A percentile compares a stretch with the other conserved stretches of the same genome.
Conservation (phyloP, 345 rosid genomes). For the Salix brachista region DNA sequence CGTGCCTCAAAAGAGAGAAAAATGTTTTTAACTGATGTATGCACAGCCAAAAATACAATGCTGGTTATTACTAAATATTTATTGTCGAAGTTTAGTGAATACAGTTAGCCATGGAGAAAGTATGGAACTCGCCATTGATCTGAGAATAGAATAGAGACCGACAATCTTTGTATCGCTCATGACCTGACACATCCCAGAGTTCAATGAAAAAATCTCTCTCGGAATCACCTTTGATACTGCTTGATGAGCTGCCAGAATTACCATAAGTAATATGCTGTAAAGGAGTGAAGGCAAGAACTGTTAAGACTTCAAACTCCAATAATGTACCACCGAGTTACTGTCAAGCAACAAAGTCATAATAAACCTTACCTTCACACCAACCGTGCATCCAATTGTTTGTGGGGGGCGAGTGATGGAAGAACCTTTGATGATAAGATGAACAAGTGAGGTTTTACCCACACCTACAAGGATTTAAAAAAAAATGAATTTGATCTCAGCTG, state of each 20-base stretch:
- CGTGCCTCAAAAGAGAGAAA: neutral
- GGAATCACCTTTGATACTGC: conserved; percentile 77
- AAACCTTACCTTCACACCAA: conserved; percentile 82
- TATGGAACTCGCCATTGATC: conserved; percentile 60
- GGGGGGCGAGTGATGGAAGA: conserved; percentile 63
- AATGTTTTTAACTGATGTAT: neutral
- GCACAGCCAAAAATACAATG: neutral
- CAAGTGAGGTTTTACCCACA: conserved; percentile 94
- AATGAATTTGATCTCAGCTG: conserved; percentile 13
- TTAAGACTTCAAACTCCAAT: conserved; percentile 11
- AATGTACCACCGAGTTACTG: neutral
- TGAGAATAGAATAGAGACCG: conserved; percentile 92
- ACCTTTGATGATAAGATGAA: conserved; percentile 80
- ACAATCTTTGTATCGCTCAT: conserved; percentile 94
- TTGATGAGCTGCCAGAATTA: conserved; percentile 84
- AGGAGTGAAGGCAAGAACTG: conserved; percentile 10
- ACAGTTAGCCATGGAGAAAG: conserved; percentile 5
- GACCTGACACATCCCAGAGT: conserved; percentile 99
- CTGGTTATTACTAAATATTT: neutral
- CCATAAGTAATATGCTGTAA: conserved; percentile 71
- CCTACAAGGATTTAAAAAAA: conserved; percentile 39
- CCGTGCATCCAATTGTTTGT: conserved; percentile 95
- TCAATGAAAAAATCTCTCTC: conserved; percentile 98
- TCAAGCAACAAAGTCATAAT: neutral
- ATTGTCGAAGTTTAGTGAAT: neutral